A percentile compares a stretch with the other conserved stretches of the same genome.
Conservation (phyloP, 805 yeast genomes). For the Metschnikowia dekortorum region DNA sequence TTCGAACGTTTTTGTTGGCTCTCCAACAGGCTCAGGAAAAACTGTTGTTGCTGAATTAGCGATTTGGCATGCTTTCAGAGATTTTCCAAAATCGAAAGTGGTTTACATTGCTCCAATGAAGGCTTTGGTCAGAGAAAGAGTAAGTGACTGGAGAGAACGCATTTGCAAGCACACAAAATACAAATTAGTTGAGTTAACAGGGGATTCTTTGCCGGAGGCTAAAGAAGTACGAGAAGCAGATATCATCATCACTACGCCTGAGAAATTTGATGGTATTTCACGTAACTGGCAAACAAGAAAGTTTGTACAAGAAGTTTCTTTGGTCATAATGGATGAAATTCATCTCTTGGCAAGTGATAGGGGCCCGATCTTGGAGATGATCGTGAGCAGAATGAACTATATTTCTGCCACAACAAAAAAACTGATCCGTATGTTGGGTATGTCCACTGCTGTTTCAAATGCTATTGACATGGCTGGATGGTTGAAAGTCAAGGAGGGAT, state of each 20-base stretch:
- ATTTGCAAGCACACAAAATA: constrained; percentile 44
- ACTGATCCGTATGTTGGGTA: constrained; percentile 64
- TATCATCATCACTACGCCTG: constrained; percentile 79
- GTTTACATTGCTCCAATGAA: constrained; percentile 90
- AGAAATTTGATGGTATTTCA: constrained; percentile 82
- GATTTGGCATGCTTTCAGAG: constrained; percentile 91
- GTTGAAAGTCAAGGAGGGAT: constrained; percentile 69
- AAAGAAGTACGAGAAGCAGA: constrained; percentile 63
- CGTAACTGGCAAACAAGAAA: constrained; percentile 80
- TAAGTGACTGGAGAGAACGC: constrained; percentile 69
- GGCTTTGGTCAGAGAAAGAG: constrained; percentile 78
- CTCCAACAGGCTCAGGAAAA: constrained; percentile 98
- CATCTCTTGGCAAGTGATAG: constrained; percentile 81
- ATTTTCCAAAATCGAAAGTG: constrained; percentile 73
- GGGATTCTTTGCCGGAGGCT: constrained; percentile 75
- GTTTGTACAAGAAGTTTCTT: constrained; percentile 68
- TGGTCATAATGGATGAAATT: constrained; percentile 82
- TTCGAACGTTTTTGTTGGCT: constrained; percentile 84
- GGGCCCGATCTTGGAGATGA: constrained; percentile 84
- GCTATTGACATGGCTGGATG: constrained; percentile 84
- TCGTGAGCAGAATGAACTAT: constrained; percentile 82
- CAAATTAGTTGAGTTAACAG: constrained; percentile 72
- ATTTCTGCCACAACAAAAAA: constrained; percentile 56
- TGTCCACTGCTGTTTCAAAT: constrained; percentile 84
- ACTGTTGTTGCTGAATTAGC: constrained; percentile 96